Evolutionary conservation across 192 early-diverging fungal genomes (phyloP).

Genomic region (Neocallimastix lanati): DNA sequence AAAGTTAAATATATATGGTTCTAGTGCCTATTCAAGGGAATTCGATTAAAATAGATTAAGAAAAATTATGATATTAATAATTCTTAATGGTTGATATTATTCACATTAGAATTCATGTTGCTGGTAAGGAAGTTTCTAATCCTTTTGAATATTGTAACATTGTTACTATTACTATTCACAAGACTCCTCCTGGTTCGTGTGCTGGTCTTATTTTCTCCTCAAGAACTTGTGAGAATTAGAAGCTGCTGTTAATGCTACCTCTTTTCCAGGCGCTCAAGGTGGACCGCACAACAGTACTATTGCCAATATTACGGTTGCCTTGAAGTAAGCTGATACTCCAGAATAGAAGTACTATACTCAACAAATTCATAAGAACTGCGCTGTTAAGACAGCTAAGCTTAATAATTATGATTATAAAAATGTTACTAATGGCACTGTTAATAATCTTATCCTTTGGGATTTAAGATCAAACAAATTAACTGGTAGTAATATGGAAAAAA

Average conservation of each 20-base stretch:
- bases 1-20: conserved; percentile 96
- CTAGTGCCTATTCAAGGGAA: conserved; percentile 93
- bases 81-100: conserved; percentile 97
- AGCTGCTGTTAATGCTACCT: conserved; percentile 88
- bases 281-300: conserved; percentile 99
- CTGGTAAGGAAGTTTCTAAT: conserved; percentile 68
- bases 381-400: conserved; percentile 61
- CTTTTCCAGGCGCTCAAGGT: conserved; percentile 98
- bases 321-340: conserved; percentile 89
- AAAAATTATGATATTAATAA: conserved; percentile 86
- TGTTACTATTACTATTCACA: conserved; percentile 99
- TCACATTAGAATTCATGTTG: conserved; percentile 91
- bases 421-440: conserved; percentile 87
- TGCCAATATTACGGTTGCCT: conserved; percentile 86
- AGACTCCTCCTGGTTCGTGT: conserved; percentile 96
- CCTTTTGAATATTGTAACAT: conserved; percentile 97
- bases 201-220: conserved; percentile 99
- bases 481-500: conserved; percentile 95
- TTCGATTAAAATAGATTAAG: conserved; percentile 95
- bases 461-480: conserved; percentile 77
- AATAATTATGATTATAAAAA: conserved; percentile 74
- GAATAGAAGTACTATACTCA: conserved; percentile 85
- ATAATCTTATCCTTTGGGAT: conserved; percentile 98
- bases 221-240: conserved; percentile 60
- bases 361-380: conserved; percentile 89